Percentiles rank a stretch among this genome's conserved stretches.
Conservation (phyloP, 192 early-diverging fungal genomes). For the Coemansia sp. region DNA sequence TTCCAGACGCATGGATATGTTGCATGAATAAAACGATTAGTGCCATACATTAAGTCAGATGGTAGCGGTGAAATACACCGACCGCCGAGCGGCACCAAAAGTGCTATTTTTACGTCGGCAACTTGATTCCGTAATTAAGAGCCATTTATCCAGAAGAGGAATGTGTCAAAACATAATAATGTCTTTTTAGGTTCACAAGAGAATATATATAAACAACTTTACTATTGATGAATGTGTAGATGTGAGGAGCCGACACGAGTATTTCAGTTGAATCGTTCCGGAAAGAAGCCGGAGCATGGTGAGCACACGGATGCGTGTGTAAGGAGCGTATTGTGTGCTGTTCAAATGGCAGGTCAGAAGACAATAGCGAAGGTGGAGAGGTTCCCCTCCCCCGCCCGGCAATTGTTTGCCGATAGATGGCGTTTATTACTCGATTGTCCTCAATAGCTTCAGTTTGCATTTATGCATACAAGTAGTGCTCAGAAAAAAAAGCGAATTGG, state of each 20-base stretch:
- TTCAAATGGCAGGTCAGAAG: background rate
- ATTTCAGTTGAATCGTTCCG: too few relatives aligned
- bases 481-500: background rate
- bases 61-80: background rate
- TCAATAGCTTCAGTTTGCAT: conserved; percentile 3
- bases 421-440: conserved; percentile 7
- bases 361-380: background rate
- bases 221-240: background rate
- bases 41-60: background rate
- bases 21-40: background rate
- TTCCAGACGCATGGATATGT: background rate
- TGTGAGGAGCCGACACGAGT: background rate
- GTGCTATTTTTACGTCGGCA: background rate
- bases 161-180: background rate
- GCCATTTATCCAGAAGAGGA: background rate
- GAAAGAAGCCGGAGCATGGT: too few relatives aligned
- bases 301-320: background rate
- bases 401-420: conserved; percentile 13
- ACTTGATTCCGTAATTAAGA: background rate
- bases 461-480: background rate
- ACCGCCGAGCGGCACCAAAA: background rate
- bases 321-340: background rate
- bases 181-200: background rate
- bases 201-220: background rate
- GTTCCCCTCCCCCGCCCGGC: background rate